Evolutionary conservation across 2,329 filamentous ascomycete species (phyloP), one percentile per base, ranked within the genome.

Genomic region (Parascedosporium putredinis): DNA sequence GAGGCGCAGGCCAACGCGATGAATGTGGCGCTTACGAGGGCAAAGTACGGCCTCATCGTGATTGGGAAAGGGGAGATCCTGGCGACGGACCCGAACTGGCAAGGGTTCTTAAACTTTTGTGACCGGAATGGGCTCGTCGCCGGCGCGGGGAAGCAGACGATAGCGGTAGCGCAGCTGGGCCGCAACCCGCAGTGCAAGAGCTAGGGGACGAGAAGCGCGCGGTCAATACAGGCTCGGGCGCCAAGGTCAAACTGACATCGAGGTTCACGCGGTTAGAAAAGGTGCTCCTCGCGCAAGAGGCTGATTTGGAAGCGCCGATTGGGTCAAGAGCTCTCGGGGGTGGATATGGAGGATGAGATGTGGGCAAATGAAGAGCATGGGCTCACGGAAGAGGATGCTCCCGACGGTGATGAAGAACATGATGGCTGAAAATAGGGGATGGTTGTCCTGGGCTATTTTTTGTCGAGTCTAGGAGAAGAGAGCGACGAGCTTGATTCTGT

Each of bases 11-110:
- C 48, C 88, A 93, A 57, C 91, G 93, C 74, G 81, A 49, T 98
- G 60, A 98, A 98, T 62, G 93, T 98, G 20, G 93, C 91, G 36
- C 77, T 98, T 56, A 98, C 93, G 47, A 88, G 93, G 72, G 93
- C 93, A 54, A 96, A 96, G 68, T 98, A 91, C 60, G 93, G 93
- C 51, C 74, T 97, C 27, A 93, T 96, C 52, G 96, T 98, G 61
- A 81, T 98, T 7, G 93, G 93, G 55, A 98, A 97, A 61, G 93
- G 93, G 29, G 97, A 97, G 70, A 90, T 98, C 33, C 72, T 98
- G 40, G 93, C 89, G 36, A 97, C 97, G 74, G 91, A 98, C 64
- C 34, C 34, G 23, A 43, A 29, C 36, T 49, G 47, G 47, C 20
- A 18, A 10, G 24, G 23, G 16, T 49, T 49, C 18, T 16, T 49